phyloP scores from a whole-genome alignment of 805 yeast species.

The Starmerella potacharoeniae region DNA sequence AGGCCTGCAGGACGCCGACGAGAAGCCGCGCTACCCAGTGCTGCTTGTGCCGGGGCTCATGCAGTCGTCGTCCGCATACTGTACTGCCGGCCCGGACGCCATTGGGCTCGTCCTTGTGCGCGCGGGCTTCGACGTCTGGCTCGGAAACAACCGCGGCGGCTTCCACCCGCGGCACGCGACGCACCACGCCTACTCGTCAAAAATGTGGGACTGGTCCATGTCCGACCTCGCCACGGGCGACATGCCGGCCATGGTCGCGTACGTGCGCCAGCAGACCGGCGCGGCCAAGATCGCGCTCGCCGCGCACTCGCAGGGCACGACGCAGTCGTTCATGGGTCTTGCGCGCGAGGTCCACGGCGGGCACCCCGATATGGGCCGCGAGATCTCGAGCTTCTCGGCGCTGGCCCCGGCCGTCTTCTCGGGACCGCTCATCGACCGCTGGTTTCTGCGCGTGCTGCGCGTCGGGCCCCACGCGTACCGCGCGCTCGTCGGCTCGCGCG shows the following conservation, averaged over 20 bases:
- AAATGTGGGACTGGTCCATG: slow-evolving; percentile 92
- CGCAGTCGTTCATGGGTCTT: slow-evolving; percentile 67
- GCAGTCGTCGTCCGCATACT: slow-evolving; percentile 76
- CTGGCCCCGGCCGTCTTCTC: slow-evolving; percentile 89
- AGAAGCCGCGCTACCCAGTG: slow-evolving; percentile 45
- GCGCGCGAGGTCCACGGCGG: slow-evolving; percentile 33
- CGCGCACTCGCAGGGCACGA: slow-evolving; percentile 91
- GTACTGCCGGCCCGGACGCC: slow-evolving; percentile 72
- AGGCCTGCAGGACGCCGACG: not conserved
- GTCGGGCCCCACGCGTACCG: slow-evolving; percentile 24
- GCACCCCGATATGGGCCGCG: slow-evolving; percentile 37
- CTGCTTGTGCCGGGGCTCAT: slow-evolving; percentile 75
- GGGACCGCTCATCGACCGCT: slow-evolving; percentile 55
- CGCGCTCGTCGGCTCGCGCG: slow-evolving; percentile 56
- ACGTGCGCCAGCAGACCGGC: slow-evolving; percentile 37
- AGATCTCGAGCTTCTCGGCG: slow-evolving; percentile 58
- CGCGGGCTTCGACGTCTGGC: slow-evolving; percentile 85
- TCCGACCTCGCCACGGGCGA: slow-evolving; percentile 72
- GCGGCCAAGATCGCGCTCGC: slow-evolving; percentile 41
- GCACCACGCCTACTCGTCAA: slow-evolving; percentile 34
- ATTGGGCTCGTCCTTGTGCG: slow-evolving; percentile 58
- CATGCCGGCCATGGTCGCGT: slow-evolving; percentile 58
- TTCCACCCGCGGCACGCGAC: slow-evolving; percentile 56
- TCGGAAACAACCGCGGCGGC: slow-evolving; percentile 86
- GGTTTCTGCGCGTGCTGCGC: slow-evolving; percentile 28